Base-by-base conservation (phyloP, 2,329 filamentous ascomycete species). In the Onygenales sp. region DNA sequence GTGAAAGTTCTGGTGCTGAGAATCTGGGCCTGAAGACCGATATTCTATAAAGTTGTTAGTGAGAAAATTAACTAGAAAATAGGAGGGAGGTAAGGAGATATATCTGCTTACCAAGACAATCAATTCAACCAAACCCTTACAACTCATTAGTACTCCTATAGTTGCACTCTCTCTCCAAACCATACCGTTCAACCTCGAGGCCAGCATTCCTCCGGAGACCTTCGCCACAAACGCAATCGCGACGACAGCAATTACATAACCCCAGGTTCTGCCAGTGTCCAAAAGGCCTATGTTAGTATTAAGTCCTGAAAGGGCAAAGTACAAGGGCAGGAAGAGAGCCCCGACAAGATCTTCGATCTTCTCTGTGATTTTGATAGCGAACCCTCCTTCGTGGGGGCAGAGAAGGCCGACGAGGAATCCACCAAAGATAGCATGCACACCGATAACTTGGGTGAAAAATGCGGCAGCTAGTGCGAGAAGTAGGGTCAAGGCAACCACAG, bases 321-420 rank as follows among this genome's bases (percentile, higher is more conserved):
- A 97, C 1, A 97, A 80, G 0, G 92, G 92, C 8, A 96, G 69
- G 61, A 97, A 90, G 1, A 97, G 73, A 1, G 87, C 85, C 0
- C 84, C 83, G 33, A 96, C 85, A 9, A 96, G 74, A 77, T 97
- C 92, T 67, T 97, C 92, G 55, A 97, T 85, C 75, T 96, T 96
- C 65, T 95, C 89, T 0, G 88, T 91, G 34, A 95, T 76, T 62
- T 90, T 89, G 70, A 94, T 90, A 36, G 87, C 86, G 64, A 94
- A 94, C 44, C 88, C 63, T 47, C 63, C 64, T 51, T 65, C 63
- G 43, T 65, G 64, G 5, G 56, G 92, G 60, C 90, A 90, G 54
- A 97, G 93, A 31, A 97, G 69, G 1, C 92, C 92, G 42, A 92
- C 82, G 54, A 96, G 77, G 66, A 97, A 97, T 2, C 86, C 90